Percentiles rank a stretch among this genome's conserved stretches.
Conservation (phyloP, 345 rosid species). For the Eutrema japonicum region DNA sequence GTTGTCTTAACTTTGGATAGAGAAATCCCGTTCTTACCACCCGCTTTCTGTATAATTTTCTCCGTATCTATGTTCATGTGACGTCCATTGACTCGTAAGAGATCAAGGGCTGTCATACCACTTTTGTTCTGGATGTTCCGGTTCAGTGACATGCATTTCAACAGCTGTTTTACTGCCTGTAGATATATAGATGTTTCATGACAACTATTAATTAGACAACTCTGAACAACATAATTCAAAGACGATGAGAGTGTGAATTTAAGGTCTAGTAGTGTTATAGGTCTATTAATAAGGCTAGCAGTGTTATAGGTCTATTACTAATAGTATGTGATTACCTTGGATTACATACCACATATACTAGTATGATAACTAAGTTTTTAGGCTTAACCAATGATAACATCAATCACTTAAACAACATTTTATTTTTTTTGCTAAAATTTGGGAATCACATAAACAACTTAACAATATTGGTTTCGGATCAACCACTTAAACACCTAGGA, state of each 20-base stretch:
- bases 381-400: too few species aligned
- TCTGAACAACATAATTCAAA: not conserved
- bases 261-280: not conserved
- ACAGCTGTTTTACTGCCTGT: slow-evolving; percentile 37
- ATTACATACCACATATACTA: too few species aligned
- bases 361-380: too few species aligned
- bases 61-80: not conserved
- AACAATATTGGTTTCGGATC: too few species aligned
- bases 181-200: not conserved
- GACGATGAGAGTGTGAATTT: not conserved
- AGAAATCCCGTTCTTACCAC: not conserved
- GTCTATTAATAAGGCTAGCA: too few species aligned
- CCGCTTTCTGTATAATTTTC: not conserved
- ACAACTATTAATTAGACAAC: not conserved
- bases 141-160: slow-evolving; percentile 21
- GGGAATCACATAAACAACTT: too few species aligned
- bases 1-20: not conserved
- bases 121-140: slow-evolving; percentile 24
- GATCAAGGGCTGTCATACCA: slow-evolving; percentile 29
- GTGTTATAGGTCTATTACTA: too few species aligned
- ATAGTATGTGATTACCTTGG: too few species aligned
- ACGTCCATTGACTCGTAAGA: not conserved
- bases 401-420: too few species aligned
- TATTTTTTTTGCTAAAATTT: too few species aligned
- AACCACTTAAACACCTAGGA: too few species aligned